phyloP scores from a whole-genome alignment of 1,284 basidiomycete species.

The Lignosus rhinocerotis region DNA sequence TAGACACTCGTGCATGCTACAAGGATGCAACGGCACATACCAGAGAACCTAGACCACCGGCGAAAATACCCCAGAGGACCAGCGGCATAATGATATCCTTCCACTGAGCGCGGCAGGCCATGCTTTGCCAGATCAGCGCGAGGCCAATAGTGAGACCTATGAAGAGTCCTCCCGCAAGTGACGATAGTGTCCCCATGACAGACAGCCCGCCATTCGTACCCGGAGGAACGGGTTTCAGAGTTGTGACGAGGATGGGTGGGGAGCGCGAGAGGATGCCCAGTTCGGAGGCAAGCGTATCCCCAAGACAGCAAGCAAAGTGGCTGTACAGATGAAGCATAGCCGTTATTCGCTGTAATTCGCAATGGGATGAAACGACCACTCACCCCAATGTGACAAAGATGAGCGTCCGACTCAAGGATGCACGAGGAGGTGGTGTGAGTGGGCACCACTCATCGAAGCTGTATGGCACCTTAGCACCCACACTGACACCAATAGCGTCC shows the following conservation, averaged over 20 bases:
- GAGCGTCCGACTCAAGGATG: constrained; percentile 58
- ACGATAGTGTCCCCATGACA: constrained; percentile 71
- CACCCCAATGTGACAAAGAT: constrained; percentile 73
- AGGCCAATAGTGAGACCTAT: constrained; percentile 66
- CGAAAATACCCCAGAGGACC: constrained; percentile 58
- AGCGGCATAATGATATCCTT: constrained; percentile 43
- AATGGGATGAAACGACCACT: constrained; percentile 25
- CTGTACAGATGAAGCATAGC: constrained; percentile 35
- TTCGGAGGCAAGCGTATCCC: constrained; percentile 81
- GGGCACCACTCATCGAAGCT: constrained; percentile 54
- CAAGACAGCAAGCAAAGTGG: constrained; percentile 82
- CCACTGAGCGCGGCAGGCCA: constrained; percentile 44
- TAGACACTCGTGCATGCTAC: neutral
- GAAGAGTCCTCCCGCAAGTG: constrained; percentile 70
- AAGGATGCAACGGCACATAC: constrained; percentile 41
- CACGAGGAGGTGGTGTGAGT: constrained; percentile 38
- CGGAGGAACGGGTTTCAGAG: constrained; percentile 71
- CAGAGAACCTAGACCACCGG: constrained; percentile 76
- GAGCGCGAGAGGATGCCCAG: constrained; percentile 79
- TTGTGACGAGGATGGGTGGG: constrained; percentile 76
- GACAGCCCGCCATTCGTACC: constrained; percentile 94
- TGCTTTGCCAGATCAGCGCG: constrained; percentile 66
- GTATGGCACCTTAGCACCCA: constrained; percentile 23
- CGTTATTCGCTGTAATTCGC: neutral
- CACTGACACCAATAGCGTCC: constrained; percentile 8